Percentiles rank a stretch among this genome's conserved stretches.
These are phyloP conservation scores for Phialophora verrucosa DNA, from an alignment of 2,329 filamentous ascomycete species.

Conservation along the genomic window DNA sequence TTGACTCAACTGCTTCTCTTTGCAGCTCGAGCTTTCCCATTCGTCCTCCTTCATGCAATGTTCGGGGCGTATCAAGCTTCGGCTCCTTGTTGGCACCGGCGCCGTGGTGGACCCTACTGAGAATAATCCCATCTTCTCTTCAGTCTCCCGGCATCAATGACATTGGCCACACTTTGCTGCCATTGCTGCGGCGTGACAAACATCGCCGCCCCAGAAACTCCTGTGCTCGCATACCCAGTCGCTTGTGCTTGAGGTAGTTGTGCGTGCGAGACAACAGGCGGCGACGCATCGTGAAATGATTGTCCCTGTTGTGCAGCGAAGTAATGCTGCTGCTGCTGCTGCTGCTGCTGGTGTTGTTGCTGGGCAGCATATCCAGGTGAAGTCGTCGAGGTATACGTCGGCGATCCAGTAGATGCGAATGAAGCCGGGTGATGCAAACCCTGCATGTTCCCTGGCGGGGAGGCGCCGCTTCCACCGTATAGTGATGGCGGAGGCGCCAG, in stretches of 20 bases:
- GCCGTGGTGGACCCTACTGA: constrained; percentile 12
- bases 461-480: constrained; percentile 34
- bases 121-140: constrained; percentile 53
- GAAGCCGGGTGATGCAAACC: constrained; percentile 45
- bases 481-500: constrained; percentile 36
- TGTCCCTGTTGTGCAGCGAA: constrained; percentile 28
- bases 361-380: constrained; percentile 19
- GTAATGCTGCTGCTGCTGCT: constrained; percentile 42
- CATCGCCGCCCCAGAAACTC: constrained; percentile 21
- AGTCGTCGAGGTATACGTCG: constrained; percentile 20
- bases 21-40: not conserved
- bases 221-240: constrained; percentile 16
- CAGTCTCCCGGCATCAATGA: constrained; percentile 53
- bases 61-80: not conserved
- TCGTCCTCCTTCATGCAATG: not conserved
- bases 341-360: constrained; percentile 24
- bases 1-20: not conserved
- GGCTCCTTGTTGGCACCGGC: too few species aligned
- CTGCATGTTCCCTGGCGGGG: constrained; percentile 44
- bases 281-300: constrained; percentile 25
- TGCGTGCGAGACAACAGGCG: constrained; percentile 35
- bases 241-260: constrained; percentile 17
- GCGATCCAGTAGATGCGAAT: constrained; percentile 24
- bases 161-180: constrained; percentile 56
- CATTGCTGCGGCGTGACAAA: constrained; percentile 54